Evolutionary conservation across 495 filamentous ascomycete species (phyloP), one percentile per base, ranked within the genome.

Genomic region (Pseudomonodictys pantanalensis): DNA sequence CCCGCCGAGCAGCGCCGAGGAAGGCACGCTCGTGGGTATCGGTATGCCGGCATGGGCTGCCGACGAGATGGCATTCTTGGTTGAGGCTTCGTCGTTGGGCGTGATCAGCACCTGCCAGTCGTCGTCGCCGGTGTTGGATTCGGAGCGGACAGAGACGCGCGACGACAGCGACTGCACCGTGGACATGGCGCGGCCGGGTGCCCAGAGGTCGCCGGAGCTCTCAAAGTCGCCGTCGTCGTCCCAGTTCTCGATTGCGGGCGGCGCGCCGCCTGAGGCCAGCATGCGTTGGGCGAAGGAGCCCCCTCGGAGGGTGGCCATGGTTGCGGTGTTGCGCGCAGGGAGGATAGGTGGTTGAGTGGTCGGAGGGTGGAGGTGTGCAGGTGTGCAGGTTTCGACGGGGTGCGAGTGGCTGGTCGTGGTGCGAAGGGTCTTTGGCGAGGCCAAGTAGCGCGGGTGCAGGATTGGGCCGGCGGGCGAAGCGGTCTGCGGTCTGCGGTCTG

Each of bases 21-120:
- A 82, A n/a, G 93, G 91, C 12, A 97, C 86, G 69, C 92, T 91
- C 24, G 80, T 76, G 17, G 93, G 93, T 61, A 98, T 85, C 25
- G 93, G 92, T 50, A 98, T 96, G 47, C 93, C 93, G 23, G 90
- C 92, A 64, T 84, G 85, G 58, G 86, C 86, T 38, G 91, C 93
- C 3, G 90, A 89, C 17, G 86, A 83, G 65, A 98, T 91, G 39
- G 92, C 92, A 63, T 93, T 87, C 66, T 84, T 72, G 1, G 85
- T 92, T 0, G 87, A 87, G 48, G 80, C 77, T 61, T 95, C 89
- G 66, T 95, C 90, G 64, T 90, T 85, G 22, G 84, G 86, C 0
- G 86, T 84, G 8, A 95, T 68, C 48, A 88, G 80, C 18, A 95
- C 81, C 62, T 93, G 89, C 79, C 84, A 88, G 70, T 96, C 90